These are phyloP conservation scores for Aspergillus indologenus DNA, from an alignment of 495 filamentous ascomycete species.

Conservation along the genomic window DNA sequence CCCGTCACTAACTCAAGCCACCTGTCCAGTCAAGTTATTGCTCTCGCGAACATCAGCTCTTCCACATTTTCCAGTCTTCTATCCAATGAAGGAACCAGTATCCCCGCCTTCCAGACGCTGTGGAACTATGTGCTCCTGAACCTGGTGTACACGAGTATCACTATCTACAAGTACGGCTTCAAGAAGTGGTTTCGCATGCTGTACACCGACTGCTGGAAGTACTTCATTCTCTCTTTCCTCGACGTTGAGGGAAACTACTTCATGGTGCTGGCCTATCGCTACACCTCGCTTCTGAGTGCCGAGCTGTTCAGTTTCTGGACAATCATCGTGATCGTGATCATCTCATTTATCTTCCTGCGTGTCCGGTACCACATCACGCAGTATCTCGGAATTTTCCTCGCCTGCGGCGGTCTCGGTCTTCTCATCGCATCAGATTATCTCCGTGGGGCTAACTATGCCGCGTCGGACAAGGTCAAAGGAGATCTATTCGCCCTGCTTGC, in stretches of 20 bases:
- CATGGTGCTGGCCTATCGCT: conserved; percentile 86
- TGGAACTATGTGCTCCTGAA: conserved; percentile 89
- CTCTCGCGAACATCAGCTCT: conserved; percentile 81
- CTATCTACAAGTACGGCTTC: conserved; percentile 75
- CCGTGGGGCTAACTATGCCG: conserved; percentile 55
- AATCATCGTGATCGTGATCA: conserved; percentile 82
- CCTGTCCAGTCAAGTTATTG: conserved; percentile 64
- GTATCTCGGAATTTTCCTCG: conserved; percentile 79
- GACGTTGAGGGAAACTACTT: conserved; percentile 98
- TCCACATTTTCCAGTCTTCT: conserved; percentile 87
- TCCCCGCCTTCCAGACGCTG: conserved; percentile 92
- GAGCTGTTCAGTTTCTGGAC: conserved; percentile 98
- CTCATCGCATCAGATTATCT: conserved; percentile 88
- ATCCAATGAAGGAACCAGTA: conserved; percentile 61
- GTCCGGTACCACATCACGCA: conserved; percentile 88
- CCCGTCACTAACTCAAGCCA: background rate
- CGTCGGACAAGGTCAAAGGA: conserved; percentile 71
- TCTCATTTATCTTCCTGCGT: conserved; percentile 75
- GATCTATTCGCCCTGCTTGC: conserved; percentile 90
- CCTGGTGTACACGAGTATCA: conserved; percentile 73
- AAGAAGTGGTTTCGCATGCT: conserved; percentile 63
- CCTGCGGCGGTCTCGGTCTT: conserved; percentile 86
- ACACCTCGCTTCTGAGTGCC: conserved; percentile 83
- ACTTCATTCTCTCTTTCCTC: conserved; percentile 84
- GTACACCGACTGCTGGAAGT: conserved; percentile 79